Evolutionary conservation across 345 rosid species (phyloP).

Genomic region (Eucalyptus melliodora): DNA sequence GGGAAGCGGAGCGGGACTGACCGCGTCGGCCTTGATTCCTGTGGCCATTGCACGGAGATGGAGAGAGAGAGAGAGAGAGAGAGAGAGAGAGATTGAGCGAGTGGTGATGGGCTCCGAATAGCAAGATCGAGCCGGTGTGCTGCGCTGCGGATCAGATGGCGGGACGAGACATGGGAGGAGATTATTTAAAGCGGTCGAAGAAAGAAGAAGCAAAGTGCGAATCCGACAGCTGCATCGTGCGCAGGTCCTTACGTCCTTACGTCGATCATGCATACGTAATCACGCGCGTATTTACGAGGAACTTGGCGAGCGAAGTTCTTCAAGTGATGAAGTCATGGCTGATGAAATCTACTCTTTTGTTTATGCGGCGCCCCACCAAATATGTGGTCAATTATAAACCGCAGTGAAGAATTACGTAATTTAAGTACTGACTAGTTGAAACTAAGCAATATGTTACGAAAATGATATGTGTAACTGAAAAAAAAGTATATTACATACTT

Average conservation of each 20-base stretch:
- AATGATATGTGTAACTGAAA: no score
- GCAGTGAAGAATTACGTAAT: background rate
- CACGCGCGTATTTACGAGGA: background rate
- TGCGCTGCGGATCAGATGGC: background rate
- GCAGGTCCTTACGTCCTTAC: background rate
- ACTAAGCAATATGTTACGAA: background rate
- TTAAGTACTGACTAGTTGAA: background rate
- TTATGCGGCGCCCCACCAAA: background rate
- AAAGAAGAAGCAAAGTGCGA: background rate
- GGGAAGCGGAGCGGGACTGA: slow-evolving; percentile 4
- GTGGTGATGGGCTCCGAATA: background rate
- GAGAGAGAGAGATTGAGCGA: background rate
- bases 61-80: background rate
- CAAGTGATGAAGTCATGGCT: background rate
- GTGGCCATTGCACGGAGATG: background rate
- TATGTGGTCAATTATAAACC: background rate
- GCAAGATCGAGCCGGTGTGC: background rate
- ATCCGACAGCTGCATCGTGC: background rate
- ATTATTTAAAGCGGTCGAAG: background rate
- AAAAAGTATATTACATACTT: background rate
- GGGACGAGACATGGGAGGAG: background rate
- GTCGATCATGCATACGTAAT: background rate
- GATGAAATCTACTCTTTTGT: background rate
- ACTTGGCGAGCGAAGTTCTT: background rate
- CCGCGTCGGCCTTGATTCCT: background rate